Base-by-base conservation (phyloP, 768 basidiomycete species). In the Mycena pura region DNA sequence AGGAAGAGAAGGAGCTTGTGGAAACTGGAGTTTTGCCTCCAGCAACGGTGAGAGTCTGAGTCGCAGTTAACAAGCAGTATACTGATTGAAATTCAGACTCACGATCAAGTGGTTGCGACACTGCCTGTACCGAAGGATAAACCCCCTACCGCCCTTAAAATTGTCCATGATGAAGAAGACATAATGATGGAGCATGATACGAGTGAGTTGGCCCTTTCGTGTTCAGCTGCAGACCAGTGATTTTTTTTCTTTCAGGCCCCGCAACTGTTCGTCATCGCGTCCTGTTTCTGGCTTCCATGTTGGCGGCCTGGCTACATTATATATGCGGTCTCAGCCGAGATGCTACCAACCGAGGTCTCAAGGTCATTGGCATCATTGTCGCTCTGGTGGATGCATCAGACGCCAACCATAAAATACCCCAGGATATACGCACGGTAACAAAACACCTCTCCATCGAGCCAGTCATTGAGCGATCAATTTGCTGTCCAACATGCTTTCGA, bases 401-500 rank as follows among this genome's bases (percentile, higher is more conserved):
- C 15, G 15, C 44, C 15, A n/a, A 32, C 13, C 8, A 49, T 17
- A 24, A 54, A 40, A 53, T 54, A 38, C 60, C 60, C 3, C 11
- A 19, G 17, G 52, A 54, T 31, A 38, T 61, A 27, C 52, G 43
- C 24, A 60, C 58, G 1, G 49, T 41, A 36, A 39, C 27, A 5
- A 52, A 51, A 6, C 22, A 36, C 3, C 38, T 55, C 4, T 34
- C 40, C 11, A 52, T 60, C 14, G 59, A 60, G 14, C 59, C 59
- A 0, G 50, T 36, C 11, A 53, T 60, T 28, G 8, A 39, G 14
- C 60, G 60, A 46, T 38, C 51, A 1, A 54, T 54, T 13, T 61
- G 60, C 51, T 61, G 60, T 17, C 60, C 60, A 36, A 54, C 15
- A 29, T 60, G 59, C 51, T 60, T 17, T 19, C 29, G 43, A 11